Percentiles rank a stretch among this genome's conserved stretches.
Evolutionary conservation across 371 early-diverging fungal genomes (phyloP).

Genomic region (Mucor piriformis): DNA sequence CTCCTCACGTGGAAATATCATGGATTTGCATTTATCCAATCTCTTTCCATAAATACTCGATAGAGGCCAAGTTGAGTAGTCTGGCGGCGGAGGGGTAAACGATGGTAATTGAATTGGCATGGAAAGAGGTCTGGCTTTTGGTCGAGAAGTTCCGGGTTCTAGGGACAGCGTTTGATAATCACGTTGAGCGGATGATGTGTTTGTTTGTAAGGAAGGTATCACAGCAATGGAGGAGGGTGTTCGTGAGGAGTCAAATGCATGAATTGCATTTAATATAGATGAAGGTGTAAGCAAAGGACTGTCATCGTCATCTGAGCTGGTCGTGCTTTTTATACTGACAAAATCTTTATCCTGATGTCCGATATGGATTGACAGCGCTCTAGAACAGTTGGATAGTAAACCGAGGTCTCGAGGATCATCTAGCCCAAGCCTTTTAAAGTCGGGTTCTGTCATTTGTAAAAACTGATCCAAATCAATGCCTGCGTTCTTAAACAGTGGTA

Average conservation of each 20-base stretch:
- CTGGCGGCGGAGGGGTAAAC: conserved; percentile 19
- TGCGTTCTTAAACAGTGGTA: conserved; percentile 35
- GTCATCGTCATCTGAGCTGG: not conserved
- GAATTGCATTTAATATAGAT: conserved; percentile 25
- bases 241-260: conserved; percentile 28
- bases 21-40: conserved; percentile 40
- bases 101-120: conserved; percentile 28
- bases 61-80: not conserved
- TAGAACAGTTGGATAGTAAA: conserved; percentile 25
- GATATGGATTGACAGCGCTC: conserved; percentile 28
- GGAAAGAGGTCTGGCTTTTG: conserved; percentile 20
- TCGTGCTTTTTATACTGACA: not conserved
- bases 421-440: conserved; percentile 34
- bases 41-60: conserved; percentile 11
- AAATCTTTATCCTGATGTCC: conserved; percentile 1
- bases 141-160: conserved; percentile 13
- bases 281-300: conserved; percentile 3
- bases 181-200: conserved; percentile 22
- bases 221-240: conserved; percentile 3
- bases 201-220: conserved; percentile 12
- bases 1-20: conserved; percentile 33
- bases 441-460: conserved; percentile 28
- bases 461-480: conserved; percentile 30
- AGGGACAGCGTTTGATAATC: not conserved
- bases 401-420: conserved; percentile 31